Conservation (phyloP, 2,329 filamentous ascomycete genomes). For the Colletotrichum brevisporum region DNA sequence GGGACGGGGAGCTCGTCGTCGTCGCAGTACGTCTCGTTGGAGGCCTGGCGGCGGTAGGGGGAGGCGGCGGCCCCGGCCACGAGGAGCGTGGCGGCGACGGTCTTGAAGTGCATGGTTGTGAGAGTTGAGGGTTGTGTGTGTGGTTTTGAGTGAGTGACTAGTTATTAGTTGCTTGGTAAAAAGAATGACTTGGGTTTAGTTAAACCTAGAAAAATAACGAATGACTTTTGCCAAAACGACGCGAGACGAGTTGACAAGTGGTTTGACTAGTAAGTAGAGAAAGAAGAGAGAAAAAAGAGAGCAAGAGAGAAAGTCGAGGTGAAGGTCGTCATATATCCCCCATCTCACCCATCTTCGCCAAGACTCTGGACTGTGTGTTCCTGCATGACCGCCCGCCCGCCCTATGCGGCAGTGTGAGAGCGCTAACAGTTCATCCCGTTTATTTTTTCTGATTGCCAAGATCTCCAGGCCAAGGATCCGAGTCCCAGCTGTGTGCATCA, state of each 20-base stretch:
- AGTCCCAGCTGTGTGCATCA: background rate
- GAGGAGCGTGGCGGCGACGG: slow-evolving; percentile 34
- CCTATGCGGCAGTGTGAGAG: background rate
- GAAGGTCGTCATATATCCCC: slow-evolving; percentile 32
- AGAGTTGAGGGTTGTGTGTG: background rate
- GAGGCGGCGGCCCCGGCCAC: slow-evolving; percentile 38
- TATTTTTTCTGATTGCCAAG: slow-evolving; percentile 30
- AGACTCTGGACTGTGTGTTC: background rate
- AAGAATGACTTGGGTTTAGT: slow-evolving; percentile 27
- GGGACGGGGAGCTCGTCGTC: slow-evolving; percentile 24
- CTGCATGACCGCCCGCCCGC: background rate
- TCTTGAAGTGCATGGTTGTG: slow-evolving; percentile 37
- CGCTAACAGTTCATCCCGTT: slow-evolving; percentile 26
- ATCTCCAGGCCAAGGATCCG: slow-evolving; percentile 8
- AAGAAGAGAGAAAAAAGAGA: background rate
- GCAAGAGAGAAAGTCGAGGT: background rate
- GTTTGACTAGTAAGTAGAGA: slow-evolving; percentile 9
- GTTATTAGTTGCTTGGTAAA: slow-evolving; percentile 17
- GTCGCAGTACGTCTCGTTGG: slow-evolving; percentile 37
- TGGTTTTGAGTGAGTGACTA: slow-evolving; percentile 5
- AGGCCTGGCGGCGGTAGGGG: slow-evolving; percentile 33
- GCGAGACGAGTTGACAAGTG: background rate
- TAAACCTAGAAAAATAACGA: slow-evolving; percentile 23
- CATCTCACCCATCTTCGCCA: slow-evolving; percentile 11
- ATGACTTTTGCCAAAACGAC: slow-evolving; percentile 31